Base-by-base conservation (phyloP, 2,329 filamentous ascomycete genomes). In the Nemania abortiva region DNA sequence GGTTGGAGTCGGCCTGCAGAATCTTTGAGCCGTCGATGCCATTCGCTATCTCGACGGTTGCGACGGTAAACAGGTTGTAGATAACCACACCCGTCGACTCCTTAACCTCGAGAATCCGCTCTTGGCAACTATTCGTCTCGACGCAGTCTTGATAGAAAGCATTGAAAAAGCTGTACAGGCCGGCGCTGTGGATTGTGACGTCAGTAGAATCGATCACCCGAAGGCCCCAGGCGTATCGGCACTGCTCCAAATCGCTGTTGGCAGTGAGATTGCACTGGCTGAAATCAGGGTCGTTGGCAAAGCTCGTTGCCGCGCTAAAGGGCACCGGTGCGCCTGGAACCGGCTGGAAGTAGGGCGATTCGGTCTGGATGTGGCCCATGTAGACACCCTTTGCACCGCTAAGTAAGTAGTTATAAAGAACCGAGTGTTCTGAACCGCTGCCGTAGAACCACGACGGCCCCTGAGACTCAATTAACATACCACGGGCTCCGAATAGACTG, bases 371-470 rank as follows among this genome's bases (percentile, higher is more conserved):
- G 42, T 89, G 79, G 20, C 84, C 87, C 83, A 91, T 88, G 78
- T 88, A 91, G 10, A 75, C 92, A 81, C 74, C 91, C 87, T 85
- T 82, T 0, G 90, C 88, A 63, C 87, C 86, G 64, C 84, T 79
- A 65, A 92, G 80, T 74, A 91, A 87, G 78, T 91, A 92, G 76
- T 92, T 89, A 74, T 86, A 88, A 2, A 80, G 65, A 49, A 79
- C 74, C 7, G 64, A 74, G 57, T 81, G 80, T 63, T 82, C 80
- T 10, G 76, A 76, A 2, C 72, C 76, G 6, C 87, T 89, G 88
- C 74, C 90, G 72, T 87, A 90, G 72, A 91, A 78, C 90, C 90
- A 91, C 47, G 87, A 86, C 13, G 88, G 86, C 6, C 86, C 86
- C 71, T 87, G 22, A 15, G 62, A 68, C 29, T 74, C 72, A n/a